Conservation (phyloP, 1,284 basidiomycete species). For the Bondarzewia mesenterica region DNA sequence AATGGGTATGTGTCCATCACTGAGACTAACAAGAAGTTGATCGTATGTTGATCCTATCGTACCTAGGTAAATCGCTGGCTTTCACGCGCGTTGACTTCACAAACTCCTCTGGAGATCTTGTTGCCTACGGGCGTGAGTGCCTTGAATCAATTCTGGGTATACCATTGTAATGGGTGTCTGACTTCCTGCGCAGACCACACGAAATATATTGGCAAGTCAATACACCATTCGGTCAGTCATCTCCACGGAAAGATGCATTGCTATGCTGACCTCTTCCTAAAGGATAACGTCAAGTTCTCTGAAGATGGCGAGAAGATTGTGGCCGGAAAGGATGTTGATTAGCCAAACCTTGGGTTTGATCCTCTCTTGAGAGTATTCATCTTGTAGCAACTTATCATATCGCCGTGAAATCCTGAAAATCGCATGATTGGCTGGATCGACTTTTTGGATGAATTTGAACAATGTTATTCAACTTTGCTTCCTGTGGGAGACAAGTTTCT, state of each 20-base stretch:
- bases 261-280: constrained; percentile 8
- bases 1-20: constrained; percentile 39
- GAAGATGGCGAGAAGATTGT: constrained; percentile 67
- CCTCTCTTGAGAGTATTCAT: too few species aligned
- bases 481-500: too few species aligned
- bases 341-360: too few species aligned
- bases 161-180: not conserved
- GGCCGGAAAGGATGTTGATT: constrained; percentile 48
- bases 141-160: not conserved
- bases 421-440: too few species aligned
- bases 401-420: too few species aligned
- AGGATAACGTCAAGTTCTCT: constrained; percentile 79
- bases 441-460: too few species aligned
- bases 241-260: not conserved
- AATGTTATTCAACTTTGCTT: too few species aligned
- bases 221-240: constrained; percentile 47
- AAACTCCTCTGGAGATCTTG: constrained; percentile 61
- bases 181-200: constrained; percentile 59
- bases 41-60: constrained; percentile 1
- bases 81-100: constrained; percentile 76
- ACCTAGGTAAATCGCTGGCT: constrained; percentile 71
- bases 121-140: constrained; percentile 75
- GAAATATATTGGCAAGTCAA: constrained; percentile 79
- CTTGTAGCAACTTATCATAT: too few species aligned
- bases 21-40: not conserved